Conservation (phyloP, 306 rosid genomes). For the Inga leiocalycina region DNA sequence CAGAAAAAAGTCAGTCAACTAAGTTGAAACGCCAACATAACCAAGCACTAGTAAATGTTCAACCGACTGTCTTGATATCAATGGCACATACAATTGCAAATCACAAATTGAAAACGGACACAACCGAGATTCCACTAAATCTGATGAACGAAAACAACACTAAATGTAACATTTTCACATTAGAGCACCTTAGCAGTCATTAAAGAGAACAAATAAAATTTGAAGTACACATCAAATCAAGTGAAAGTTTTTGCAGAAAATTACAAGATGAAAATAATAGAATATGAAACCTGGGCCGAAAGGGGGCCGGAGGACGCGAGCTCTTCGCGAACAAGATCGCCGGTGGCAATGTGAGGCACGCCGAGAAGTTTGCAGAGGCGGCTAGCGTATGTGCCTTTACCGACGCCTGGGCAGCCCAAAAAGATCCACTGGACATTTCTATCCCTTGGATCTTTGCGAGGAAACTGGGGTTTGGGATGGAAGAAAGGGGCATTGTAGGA, state of each 20-base stretch:
- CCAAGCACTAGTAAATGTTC: conserved; percentile 17
- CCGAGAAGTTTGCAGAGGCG: conserved; percentile 82
- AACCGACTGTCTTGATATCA: neutral
- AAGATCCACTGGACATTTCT: conserved; percentile 85
- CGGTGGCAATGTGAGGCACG: conserved; percentile 89
- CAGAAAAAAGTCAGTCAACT: conserved; percentile 23
- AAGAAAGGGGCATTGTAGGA: conserved; percentile 34
- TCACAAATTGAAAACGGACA: neutral
- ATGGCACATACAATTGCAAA: conserved; percentile 2
- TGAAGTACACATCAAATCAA: neutral
- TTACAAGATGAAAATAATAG: neutral
- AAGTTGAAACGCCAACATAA: conserved; percentile 10
- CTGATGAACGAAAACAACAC: conserved; percentile 13
- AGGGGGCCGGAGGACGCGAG: conserved; percentile 81
- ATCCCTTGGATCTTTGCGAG: conserved; percentile 50
- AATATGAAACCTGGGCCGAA: conserved; percentile 55
- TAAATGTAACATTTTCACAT: conserved; percentile 14
- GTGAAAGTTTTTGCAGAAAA: neutral
- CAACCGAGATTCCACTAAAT: conserved; percentile 17
- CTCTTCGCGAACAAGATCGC: conserved; percentile 94
- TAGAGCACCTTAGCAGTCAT: neutral
- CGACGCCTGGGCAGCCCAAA: conserved; percentile 92
- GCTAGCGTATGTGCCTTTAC: conserved; percentile 89
- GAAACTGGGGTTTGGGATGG: conserved; percentile 28
- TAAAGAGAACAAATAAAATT: neutral